Conservation (phyloP, 306 rosid species). For the Glycine tomentella region DNA sequence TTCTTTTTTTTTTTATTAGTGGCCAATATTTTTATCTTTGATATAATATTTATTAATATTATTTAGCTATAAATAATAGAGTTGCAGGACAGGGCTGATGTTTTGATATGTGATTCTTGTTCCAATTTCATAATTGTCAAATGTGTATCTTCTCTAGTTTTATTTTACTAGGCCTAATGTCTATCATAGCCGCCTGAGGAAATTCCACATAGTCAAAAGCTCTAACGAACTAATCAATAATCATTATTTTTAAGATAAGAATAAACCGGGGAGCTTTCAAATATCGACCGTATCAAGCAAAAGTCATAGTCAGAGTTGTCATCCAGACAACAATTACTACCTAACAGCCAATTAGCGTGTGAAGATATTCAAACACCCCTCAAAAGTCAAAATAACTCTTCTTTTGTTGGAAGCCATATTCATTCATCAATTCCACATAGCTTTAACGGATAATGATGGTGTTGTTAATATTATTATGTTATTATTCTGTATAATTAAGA, state of each 20-base stretch:
- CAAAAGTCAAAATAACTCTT: slow-evolving; percentile 28
- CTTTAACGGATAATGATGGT: neutral
- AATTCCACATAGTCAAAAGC: neutral
- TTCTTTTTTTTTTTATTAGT: too few relatives aligned
- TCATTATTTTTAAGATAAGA: neutral
- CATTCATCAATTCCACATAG: neutral
- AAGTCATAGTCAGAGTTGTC: slow-evolving; percentile 42
- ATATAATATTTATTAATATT: too few relatives aligned
- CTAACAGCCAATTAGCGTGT: neutral
- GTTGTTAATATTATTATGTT: too few relatives aligned
- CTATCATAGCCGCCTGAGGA: neutral
- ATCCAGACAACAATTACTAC: slow-evolving; percentile 19
- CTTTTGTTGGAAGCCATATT: slow-evolving; percentile 26
- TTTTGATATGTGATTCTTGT: neutral
- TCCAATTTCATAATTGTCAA: neutral
- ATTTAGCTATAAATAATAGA: too few relatives aligned
- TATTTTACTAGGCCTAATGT: neutral
- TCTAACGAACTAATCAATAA: neutral
- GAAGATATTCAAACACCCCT: slow-evolving; percentile 18
- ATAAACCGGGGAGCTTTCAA: neutral
- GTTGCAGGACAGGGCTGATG: too few relatives aligned
- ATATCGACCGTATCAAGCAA: neutral
- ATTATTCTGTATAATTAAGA: too few relatives aligned
- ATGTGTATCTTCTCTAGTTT: neutral
- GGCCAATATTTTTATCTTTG: too few relatives aligned